Percentiles rank a stretch among this genome's conserved stretches.
phyloP scores from a whole-genome alignment of 108 stramenopile genomes.

The Cyclotella sp. region DNA sequence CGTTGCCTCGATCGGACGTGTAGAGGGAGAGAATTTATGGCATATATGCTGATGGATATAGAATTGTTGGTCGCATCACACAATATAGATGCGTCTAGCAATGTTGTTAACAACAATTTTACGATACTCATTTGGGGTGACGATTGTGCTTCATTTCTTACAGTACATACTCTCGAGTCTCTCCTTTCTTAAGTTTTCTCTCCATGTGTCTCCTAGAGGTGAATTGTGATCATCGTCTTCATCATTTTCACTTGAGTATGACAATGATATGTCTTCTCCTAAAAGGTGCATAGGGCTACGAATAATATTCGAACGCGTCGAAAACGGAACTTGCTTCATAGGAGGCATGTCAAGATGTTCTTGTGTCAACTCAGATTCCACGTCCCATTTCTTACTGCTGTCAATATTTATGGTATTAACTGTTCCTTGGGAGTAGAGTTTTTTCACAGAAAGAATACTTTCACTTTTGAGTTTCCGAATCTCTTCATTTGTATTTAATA shows the following conservation, averaged over 20 bases:
- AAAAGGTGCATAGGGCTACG: neutral
- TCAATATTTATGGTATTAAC: slow-evolving; percentile 3
- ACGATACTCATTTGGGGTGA: neutral
- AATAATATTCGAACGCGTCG: slow-evolving; percentile 1
- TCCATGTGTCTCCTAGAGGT: neutral
- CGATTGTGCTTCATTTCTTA: neutral
- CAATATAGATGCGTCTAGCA: neutral
- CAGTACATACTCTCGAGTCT: slow-evolving; percentile 7
- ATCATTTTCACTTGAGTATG: slow-evolving; percentile 10
- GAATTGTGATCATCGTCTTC: neutral
- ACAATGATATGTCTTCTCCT: slow-evolving; percentile 6
- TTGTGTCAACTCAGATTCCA: slow-evolving; percentile 4
- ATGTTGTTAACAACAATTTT: neutral
- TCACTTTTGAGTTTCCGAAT: neutral
- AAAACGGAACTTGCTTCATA: neutral
- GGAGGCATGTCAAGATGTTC: neutral
- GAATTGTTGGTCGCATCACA: neutral
- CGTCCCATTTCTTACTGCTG: neutral
- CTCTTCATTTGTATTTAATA: neutral
- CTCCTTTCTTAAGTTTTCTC: slow-evolving; percentile 3
- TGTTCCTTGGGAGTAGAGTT: neutral
- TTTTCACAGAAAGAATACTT: slow-evolving; percentile 2
- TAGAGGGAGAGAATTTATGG: slow-evolving; percentile 83
- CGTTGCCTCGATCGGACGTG: slow-evolving; percentile 69
- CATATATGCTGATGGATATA: slow-evolving; percentile 61